Conservation (phyloP, 148 eudicot species). For the Cornus florida region DNA sequence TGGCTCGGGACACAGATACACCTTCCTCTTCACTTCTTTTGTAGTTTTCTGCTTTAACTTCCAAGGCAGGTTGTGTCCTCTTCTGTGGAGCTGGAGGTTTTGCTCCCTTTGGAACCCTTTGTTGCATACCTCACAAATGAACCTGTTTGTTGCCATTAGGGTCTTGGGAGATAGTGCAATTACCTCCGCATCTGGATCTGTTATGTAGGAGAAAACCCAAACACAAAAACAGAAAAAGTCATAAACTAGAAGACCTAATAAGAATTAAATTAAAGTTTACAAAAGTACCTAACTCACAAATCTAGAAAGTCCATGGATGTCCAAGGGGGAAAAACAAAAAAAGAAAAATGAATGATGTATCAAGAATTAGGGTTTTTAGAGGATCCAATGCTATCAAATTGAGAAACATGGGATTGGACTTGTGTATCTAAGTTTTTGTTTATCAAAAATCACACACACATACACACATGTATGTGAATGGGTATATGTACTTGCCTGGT, state of each 20-base stretch:
- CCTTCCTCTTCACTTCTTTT: conserved; percentile 44
- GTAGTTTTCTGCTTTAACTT: conserved; percentile 40
- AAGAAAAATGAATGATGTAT: background rate
- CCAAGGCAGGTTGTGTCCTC: conserved; percentile 61
- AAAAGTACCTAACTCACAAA: conserved; percentile 2
- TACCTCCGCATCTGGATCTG: conserved; percentile 56
- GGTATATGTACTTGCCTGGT: conserved; percentile 33
- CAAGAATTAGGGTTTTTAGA: background rate
- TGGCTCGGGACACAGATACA: conserved; percentile 51
- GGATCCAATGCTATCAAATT: no score
- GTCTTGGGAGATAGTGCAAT: conserved; percentile 51
- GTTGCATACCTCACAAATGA: conserved; percentile 52
- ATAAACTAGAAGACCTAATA: conserved; percentile 3
- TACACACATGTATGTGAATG: background rate
- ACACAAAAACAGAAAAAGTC: conserved; percentile 9
- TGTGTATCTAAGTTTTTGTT: no score
- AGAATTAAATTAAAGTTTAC: conserved; percentile 9
- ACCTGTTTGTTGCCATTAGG: conserved; percentile 48
- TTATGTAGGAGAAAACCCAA: background rate
- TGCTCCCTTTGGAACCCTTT: conserved; percentile 57
- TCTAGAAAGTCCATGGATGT: background rate
- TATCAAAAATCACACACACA: no score
- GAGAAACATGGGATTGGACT: background rate
- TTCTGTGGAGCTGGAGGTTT: conserved; percentile 48
- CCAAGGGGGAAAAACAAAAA: background rate